Evolutionary conservation across 2,329 filamentous ascomycete species (phyloP), one percentile per base, ranked within the genome.

Genomic region (Sporothrix variecibatus): DNA sequence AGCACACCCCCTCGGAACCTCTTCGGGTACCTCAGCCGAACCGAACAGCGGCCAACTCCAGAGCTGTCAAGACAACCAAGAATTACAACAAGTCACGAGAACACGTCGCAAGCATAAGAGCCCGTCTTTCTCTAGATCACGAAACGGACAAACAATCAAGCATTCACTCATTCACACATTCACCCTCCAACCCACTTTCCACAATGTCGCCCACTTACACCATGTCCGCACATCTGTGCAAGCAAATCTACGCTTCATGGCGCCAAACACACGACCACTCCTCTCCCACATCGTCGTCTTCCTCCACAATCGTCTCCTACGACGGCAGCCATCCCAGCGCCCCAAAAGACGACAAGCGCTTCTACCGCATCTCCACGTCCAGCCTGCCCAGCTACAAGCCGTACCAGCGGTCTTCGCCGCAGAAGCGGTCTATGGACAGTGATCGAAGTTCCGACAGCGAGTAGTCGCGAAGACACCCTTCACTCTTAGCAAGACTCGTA

Each of bases 221-320:
- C 76, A 89, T 90, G 85, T 88, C 87, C 20, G 87, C 87, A 78
- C 88, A 90, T 78, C 82, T 90, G 81, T 88, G 87, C 86, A 88
- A 87, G 81, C 84, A 89, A 78, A 87, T 90, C 82, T 87, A 85
- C 83, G 83, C 86, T 71, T 89, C 88, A n/a, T 89, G 87, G 86
- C 84, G 84, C 76, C 86, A 88, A 79, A 81, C 84, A 64, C 84
- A 84, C 76, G 84, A 86, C 76, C 80, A 82, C 12, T 20, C n/a
- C 7, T 31, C 43, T 28, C 26, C 43, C 17, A 23, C 65, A 2
- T 51, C 51, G 3, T 56, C 51, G 9, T 40, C 60, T 6, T 51
- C 43, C 40, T 53, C 38, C 81, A 75, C 80, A 64, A 73, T 75
- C 77, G 80, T 80, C 78, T 79, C 80, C 62, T 78, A 79, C 80